Base-by-base conservation (phyloP, 805 yeast genomes). In the Pichia scutulata region DNA sequence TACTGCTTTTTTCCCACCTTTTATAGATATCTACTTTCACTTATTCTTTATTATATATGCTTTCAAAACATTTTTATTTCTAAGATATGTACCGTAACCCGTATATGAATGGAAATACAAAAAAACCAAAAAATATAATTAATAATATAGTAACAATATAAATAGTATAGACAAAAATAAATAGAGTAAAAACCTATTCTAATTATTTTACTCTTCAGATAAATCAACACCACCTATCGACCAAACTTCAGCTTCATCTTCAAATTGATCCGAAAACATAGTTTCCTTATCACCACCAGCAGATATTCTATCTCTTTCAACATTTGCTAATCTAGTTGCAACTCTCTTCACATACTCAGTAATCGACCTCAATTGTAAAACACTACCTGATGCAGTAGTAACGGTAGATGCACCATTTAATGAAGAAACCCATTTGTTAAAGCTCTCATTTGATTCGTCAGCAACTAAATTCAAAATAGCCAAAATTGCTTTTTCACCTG, bases 221-320 rank as follows among this genome's bases (percentile, higher is more conserved):
- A 77, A 45, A 51, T 81, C 86, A 51, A 80, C 80, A 41, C 84
- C 82, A 48, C 95, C 93, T 57, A 87, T 83, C 6, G 92, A 82
- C 96, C 96, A 89, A 25, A 89, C 82, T 66, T 90, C 97, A 46
- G 67, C 70, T 62, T 85, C 93, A 65, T 90, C 96, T 69, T 89
- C 97, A 59, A 77, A 78, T 60, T 87, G 77, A 64, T 90, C 97
- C 55, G 89, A 80, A 63, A 77, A 86, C 77, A 88, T 80, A 0
- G 92, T 77, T 60, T 88, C 96, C 16, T 75, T 86, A 62, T 88
- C 97, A 56, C 96, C 96, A 52, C 96, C 97, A 14, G 89, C 93
- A 21, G 78, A 84, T 26, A 89, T 76, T 73, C 95, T 80, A 60
- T 89, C 97, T 60, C 92, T 77, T 63, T 89, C 97, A 44, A 88